Base-by-base conservation (phyloP, 2,329 filamentous ascomycete species). In the Emmonsia crescens region DNA sequence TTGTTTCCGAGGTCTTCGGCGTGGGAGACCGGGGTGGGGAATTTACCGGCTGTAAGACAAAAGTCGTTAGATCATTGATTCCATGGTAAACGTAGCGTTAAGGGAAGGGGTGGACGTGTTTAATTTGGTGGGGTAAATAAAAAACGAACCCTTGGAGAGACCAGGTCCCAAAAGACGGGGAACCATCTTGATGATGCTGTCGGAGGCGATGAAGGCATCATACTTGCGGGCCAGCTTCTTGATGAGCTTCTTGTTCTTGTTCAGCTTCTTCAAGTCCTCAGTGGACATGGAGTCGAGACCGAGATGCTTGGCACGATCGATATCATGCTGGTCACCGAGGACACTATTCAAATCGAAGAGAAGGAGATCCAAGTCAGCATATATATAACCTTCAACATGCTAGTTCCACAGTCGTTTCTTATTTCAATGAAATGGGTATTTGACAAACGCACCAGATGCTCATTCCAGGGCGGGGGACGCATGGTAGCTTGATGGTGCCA, bases 221-320 rank as follows among this genome's bases (percentile, higher is more conserved):
- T 99, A 97, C 86, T 99, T 99, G 87, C 92, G 91, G 68, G 94
- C 94, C 71, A 99, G 89, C 89, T 99, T 99, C 91, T 99, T 99
- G 88, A 99, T 96, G 76, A 97, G 88, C 89, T 99, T 99, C 90
- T 99, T 97, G 91, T 99, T 99, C 91, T 99, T 99, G 89, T 99
- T 99, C 72, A 99, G 91, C 89, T 99, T 99, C 90, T 99, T 99
- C 83, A 99, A 83, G 82, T 99, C 94, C 75, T 99, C 94, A 70
- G 90, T 82, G 75, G 90, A 96, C 94, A 97, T 97, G 83, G 93
- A 91, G 78, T 99, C 94, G 72, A 97, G 86, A 79, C 91, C 93
- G 76, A 91, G 89, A 85, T 99, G 94, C 88, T 99, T 99, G 77
- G 94, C 93, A 86, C 94, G 92, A 80, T 99, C 94, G 77, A 99